A percentile compares a stretch with the other conserved stretches of the same genome.
These are phyloP conservation scores for Fraxinus excelsior DNA, from an alignment of 257 asterid species.

Conservation along the genomic window DNA sequence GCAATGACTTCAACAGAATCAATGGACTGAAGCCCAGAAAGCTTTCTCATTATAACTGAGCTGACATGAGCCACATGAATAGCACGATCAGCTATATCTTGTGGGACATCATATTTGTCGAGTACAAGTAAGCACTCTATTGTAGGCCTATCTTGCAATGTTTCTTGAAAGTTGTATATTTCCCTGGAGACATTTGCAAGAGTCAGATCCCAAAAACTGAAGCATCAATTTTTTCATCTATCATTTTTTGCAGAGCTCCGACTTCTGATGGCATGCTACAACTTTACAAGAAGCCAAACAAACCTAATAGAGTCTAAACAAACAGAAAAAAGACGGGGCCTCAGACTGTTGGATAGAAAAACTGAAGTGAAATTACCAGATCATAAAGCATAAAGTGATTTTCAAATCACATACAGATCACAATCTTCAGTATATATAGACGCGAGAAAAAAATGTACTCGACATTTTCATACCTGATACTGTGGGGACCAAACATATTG, in stretches of 20 bases:
- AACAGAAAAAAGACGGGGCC: conserved; percentile 1
- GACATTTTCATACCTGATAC: not conserved
- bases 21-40: conserved; percentile 77
- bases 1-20: conserved; percentile 80
- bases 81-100: conserved; percentile 42
- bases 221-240: not conserved
- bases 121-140: conserved; percentile 78
- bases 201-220: not conserved
- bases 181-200: conserved; percentile 55
- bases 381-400: not conserved
- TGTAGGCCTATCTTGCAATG: conserved; percentile 36
- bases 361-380: not conserved
- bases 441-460: not conserved
- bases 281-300: not conserved
- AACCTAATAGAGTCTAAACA: not conserved
- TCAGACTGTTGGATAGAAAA: not conserved
- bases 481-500: not conserved
- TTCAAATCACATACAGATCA: not conserved
- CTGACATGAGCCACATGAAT: conserved; percentile 55
- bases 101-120: conserved; percentile 56
- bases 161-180: conserved; percentile 50
- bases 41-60: conserved; percentile 68
- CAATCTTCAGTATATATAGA: not conserved
- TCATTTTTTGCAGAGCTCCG: not conserved
- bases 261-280: not conserved